Percentiles rank a stretch among this genome's conserved stretches.
These are phyloP conservation scores for Gaultheria prostrata DNA, from an alignment of 148 eudicot genomes.

Conservation along the genomic window DNA sequence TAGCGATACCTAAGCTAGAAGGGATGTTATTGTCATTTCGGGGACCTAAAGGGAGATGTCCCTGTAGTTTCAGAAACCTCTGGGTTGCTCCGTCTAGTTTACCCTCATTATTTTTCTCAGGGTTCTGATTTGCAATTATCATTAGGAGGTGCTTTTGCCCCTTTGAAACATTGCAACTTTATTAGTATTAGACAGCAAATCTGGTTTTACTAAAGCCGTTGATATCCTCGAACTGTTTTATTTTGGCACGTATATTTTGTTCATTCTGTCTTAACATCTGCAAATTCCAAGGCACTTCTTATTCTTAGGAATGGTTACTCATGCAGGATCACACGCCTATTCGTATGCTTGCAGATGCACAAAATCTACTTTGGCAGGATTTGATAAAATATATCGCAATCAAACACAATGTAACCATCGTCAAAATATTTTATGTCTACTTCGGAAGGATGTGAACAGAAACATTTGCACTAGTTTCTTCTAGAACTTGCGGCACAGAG, in stretches of 20 bases:
- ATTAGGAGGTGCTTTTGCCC: not conserved
- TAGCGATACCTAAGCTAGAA: not conserved
- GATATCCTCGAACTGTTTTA: not conserved
- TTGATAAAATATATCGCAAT: not conserved
- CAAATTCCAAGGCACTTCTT: not conserved
- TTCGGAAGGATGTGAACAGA: not conserved
- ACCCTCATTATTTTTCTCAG: too few relatives aligned
- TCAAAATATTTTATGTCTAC: not conserved
- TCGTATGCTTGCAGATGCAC: not conserved
- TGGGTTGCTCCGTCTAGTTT: too few relatives aligned
- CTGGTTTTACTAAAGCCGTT: not conserved
- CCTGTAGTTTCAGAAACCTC: not conserved
- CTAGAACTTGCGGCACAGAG: not conserved
- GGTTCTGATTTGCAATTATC: not conserved
- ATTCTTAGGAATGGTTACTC: too few relatives aligned
- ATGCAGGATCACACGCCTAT: not conserved
- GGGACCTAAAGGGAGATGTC: not conserved
- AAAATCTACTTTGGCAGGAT: not conserved
- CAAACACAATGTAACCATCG: not conserved
- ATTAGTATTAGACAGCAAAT: not conserved
- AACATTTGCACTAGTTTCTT: not conserved
- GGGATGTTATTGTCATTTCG: not conserved
- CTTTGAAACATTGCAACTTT: not conserved
- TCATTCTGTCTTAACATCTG: not conserved
- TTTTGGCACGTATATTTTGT: not conserved